Percentiles rank a stretch among this genome's conserved stretches.
These are phyloP conservation scores for Didymella sp. DNA, from an alignment of 2,329 filamentous ascomycete genomes.

Conservation along the genomic window DNA sequence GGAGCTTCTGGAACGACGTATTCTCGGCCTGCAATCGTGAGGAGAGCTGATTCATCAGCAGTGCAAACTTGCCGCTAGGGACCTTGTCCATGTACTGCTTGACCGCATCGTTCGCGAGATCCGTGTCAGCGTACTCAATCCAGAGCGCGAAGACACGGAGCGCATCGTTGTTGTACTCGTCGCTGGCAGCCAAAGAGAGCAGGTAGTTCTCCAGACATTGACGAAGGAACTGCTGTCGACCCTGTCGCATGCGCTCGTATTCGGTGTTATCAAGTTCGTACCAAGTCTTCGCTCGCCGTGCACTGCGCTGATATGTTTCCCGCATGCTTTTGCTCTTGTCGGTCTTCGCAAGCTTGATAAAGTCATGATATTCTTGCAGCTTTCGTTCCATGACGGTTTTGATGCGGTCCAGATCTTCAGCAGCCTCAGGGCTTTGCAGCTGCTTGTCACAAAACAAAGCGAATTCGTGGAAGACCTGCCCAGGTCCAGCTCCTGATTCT, in stretches of 20 bases:
- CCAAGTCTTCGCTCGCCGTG: constrained; percentile 82
- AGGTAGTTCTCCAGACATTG: constrained; percentile 94
- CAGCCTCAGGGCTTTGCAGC: constrained; percentile 81
- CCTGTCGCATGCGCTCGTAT: constrained; percentile 77
- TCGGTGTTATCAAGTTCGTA: constrained; percentile 89
- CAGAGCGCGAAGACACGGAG: constrained; percentile 93
- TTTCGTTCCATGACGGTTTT: constrained; percentile 81
- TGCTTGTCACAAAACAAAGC: constrained; percentile 95
- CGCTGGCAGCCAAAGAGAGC: constrained; percentile 80
- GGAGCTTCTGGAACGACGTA: constrained; percentile 75
- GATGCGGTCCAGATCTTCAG: constrained; percentile 84
- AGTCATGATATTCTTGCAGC: constrained; percentile 76
- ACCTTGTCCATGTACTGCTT: constrained; percentile 73
- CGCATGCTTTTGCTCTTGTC: constrained; percentile 55
- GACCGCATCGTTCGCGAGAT: constrained; percentile 79
- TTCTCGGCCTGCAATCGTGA: constrained; percentile 81
- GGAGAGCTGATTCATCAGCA: constrained; percentile 93
- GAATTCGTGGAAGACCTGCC: constrained; percentile 92
- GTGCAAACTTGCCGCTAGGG: constrained; percentile 88
- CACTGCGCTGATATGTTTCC: constrained; percentile 62
- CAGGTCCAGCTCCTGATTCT: constrained; percentile 73
- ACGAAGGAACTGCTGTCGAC: constrained; percentile 81
- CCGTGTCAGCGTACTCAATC: constrained; percentile 83
- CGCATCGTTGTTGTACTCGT: constrained; percentile 87
- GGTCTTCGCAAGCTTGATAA: constrained; percentile 66